Evolutionary conservation across 2,329 filamentous ascomycete species (phyloP).

Genomic region (Sporothrix variecibatus): DNA sequence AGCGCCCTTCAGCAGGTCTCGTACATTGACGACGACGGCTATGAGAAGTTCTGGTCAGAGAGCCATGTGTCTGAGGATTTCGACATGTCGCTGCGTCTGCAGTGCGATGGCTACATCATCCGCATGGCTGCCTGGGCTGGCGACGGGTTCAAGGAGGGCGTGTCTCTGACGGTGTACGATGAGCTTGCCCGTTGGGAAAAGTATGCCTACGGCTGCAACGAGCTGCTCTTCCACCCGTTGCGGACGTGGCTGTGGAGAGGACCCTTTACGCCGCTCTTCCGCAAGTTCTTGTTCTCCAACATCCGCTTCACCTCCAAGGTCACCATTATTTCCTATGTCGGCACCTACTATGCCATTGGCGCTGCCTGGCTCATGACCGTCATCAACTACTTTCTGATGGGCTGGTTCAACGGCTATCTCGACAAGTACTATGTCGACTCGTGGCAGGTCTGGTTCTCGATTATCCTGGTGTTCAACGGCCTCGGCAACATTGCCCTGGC

Average conservation of each 20-base stretch:
- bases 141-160: slow-evolving; percentile 80
- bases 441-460: slow-evolving; percentile 79
- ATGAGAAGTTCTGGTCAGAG: slow-evolving; percentile 82
- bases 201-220: slow-evolving; percentile 82
- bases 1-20: slow-evolving; percentile 72
- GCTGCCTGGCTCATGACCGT: slow-evolving; percentile 74
- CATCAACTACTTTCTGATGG: slow-evolving; percentile 73
- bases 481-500: slow-evolving; percentile 73
- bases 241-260: slow-evolving; percentile 71
- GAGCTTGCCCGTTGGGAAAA: slow-evolving; percentile 85
- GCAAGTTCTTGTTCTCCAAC: slow-evolving; percentile 69
- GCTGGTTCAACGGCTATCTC: slow-evolving; percentile 75
- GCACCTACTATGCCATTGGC: slow-evolving; percentile 77
- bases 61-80: slow-evolving; percentile 80
- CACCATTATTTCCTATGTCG: slow-evolving; percentile 75
- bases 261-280: slow-evolving; percentile 78
- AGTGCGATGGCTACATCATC: slow-evolving; percentile 71
- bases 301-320: slow-evolving; percentile 76
- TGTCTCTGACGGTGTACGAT: slow-evolving; percentile 82
- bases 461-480: slow-evolving; percentile 75
- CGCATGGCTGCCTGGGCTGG: slow-evolving; percentile 72
- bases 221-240: slow-evolving; percentile 78
- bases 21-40: slow-evolving; percentile 68
- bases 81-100: slow-evolving; percentile 77
- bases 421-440: slow-evolving; percentile 80